Conservation (phyloP, 345 rosid genomes). For the Salix koriyanagi region DNA sequence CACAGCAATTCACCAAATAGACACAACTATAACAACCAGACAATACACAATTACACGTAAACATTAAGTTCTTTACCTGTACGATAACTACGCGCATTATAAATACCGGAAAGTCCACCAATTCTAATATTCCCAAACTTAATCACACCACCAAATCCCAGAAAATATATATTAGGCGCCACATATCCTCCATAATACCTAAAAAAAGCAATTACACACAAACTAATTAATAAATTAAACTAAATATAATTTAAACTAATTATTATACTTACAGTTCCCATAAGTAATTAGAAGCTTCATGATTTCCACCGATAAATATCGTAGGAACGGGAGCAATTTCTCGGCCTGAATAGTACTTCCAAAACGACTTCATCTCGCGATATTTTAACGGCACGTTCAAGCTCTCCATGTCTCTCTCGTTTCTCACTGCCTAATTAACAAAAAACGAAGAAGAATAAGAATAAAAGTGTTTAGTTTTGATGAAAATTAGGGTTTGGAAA, state of each 20-base stretch:
- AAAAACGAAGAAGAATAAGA: neutral
- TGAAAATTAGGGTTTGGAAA: neutral
- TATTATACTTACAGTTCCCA: slow-evolving; percentile 69
- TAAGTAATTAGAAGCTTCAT: slow-evolving; percentile 92
- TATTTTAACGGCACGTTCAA: slow-evolving; percentile 69
- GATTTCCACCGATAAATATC: slow-evolving; percentile 93
- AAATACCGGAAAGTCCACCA: slow-evolving; percentile 91
- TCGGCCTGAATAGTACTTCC: slow-evolving; percentile 86
- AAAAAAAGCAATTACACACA: neutral
- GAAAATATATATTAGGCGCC: slow-evolving; percentile 77
- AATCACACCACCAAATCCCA: slow-evolving; percentile 79
- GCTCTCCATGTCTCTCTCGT: slow-evolving; percentile 77
- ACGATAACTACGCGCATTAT: slow-evolving; percentile 52
- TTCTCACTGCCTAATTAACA: slow-evolving; percentile 62
- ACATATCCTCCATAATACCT: slow-evolving; percentile 98
- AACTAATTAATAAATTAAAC: neutral
- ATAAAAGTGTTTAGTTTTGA: neutral
- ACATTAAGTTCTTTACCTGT: slow-evolving; percentile 36
- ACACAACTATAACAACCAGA: neutral
- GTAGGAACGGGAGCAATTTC: slow-evolving; percentile 83
- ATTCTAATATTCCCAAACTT: slow-evolving; percentile 82
- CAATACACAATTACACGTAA: too few relatives aligned
- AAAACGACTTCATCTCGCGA: slow-evolving; percentile 79
- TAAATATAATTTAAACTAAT: neutral
- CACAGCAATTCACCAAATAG: neutral